Percentiles rank a stretch among this genome's conserved stretches.
These are phyloP conservation scores for Cercospora janseana DNA, from an alignment of 2,329 filamentous ascomycete species.

Conservation along the genomic window DNA sequence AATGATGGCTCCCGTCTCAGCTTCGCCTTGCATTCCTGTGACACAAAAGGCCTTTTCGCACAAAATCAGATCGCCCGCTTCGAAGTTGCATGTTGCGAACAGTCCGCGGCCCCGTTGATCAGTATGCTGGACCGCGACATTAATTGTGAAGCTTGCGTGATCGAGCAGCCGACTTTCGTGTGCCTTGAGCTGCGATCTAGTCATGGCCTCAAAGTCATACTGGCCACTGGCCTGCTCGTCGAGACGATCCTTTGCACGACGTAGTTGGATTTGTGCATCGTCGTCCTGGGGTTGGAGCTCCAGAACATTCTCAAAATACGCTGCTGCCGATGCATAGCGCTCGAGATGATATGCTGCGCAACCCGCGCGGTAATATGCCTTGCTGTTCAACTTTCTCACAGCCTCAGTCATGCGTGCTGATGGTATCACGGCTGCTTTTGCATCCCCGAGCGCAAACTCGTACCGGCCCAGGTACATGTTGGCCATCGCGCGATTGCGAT, in stretches of 20 bases:
- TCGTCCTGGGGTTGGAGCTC: slow-evolving; percentile 20
- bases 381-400: slow-evolving; percentile 18
- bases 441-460: slow-evolving; percentile 26
- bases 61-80: slow-evolving; percentile 44
- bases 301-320: slow-evolving; percentile 14
- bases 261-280: slow-evolving; percentile 16
- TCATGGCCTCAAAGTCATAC: slow-evolving; percentile 29
- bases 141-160: slow-evolving; percentile 23
- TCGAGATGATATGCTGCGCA: slow-evolving; percentile 30
- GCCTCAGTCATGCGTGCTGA: neutral
- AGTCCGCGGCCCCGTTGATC: slow-evolving; percentile 43
- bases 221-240: slow-evolving; percentile 23
- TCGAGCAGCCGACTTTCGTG: slow-evolving; percentile 19
- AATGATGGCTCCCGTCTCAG: slow-evolving; percentile 9
- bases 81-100: slow-evolving; percentile 43
- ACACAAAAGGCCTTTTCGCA: slow-evolving; percentile 36
- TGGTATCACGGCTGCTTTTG: slow-evolving; percentile 16
- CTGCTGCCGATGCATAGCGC: slow-evolving; percentile 17
- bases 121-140: slow-evolving; percentile 25
- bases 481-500: slow-evolving; percentile 28
- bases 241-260: slow-evolving; percentile 19
- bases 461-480: slow-evolving; percentile 23
- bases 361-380: slow-evolving; percentile 30
- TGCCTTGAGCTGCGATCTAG: neutral
- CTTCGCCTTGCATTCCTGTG: slow-evolving; percentile 15